Evolutionary conservation across 495 filamentous ascomycete genomes (phyloP).

Genomic region (Aspergillus campestris): DNA sequence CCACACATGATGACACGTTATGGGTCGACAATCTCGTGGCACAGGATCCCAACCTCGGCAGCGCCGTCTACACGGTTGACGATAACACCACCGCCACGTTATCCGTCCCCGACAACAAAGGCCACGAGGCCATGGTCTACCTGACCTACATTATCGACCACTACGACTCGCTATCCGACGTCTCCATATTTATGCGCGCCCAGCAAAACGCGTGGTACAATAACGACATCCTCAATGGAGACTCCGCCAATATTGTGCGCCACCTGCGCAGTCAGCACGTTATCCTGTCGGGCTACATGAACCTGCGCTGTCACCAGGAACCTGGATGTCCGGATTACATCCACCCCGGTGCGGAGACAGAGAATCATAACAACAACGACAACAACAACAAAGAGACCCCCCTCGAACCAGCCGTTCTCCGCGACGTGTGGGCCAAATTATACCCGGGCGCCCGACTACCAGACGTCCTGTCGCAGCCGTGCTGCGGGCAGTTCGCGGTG

Average conservation of each 20-base stretch:
- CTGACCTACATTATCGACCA: constrained; percentile 36
- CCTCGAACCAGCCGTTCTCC: not conserved
- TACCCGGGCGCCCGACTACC: constrained; percentile 29
- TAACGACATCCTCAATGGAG: constrained; percentile 40
- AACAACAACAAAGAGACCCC: not conserved
- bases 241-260: constrained; percentile 20
- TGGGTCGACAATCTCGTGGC: constrained; percentile 16
- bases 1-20: constrained; percentile 15
- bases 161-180: constrained; percentile 36
- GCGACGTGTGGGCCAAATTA: constrained; percentile 14
- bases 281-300: constrained; percentile 34
- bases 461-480: constrained; percentile 30
- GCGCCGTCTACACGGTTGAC: constrained; percentile 27
- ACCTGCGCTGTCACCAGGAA: constrained; percentile 36
- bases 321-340: constrained; percentile 31
- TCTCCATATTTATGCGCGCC: constrained; percentile 40
- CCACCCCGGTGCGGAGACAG: not conserved
- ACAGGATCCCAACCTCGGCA: not conserved
- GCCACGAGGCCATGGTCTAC: constrained; percentile 50
- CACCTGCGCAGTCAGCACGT: constrained; percentile 19
- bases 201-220: constrained; percentile 43
- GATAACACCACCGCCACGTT: constrained; percentile 15
- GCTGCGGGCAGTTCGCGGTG: constrained; percentile 67
- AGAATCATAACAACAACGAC: not conserved
- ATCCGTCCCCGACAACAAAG: constrained; percentile 48